A percentile compares a stretch with the other conserved stretches of the same genome.
phyloP scores from a whole-genome alignment of 2,329 filamentous ascomycete species.

The Aspergillus texensis region DNA sequence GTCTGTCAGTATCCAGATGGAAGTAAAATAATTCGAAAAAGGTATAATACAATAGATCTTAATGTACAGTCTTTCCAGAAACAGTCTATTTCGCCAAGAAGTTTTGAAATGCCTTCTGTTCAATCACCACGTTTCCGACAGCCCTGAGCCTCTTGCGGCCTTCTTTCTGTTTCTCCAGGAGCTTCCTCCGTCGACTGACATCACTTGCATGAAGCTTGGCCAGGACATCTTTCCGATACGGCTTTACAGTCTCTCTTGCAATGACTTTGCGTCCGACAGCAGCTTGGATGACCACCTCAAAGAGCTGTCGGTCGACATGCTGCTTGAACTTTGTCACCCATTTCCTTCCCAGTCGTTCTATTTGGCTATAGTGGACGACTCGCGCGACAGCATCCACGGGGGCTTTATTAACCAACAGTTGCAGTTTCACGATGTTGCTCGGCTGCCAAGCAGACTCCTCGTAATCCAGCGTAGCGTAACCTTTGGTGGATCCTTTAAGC shows the following conservation, averaged over 20 bases:
- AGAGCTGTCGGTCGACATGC: constrained; percentile 95
- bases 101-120: constrained; percentile 91
- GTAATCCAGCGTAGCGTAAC: constrained; percentile 94
- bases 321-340: constrained; percentile 98
- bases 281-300: constrained; percentile 94
- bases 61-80: not conserved
- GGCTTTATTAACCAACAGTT: constrained; percentile 88
- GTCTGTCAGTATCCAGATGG: not conserved
- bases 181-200: constrained; percentile 76
- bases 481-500: constrained; percentile 89
- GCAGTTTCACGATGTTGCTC: constrained; percentile 82
- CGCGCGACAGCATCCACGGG: constrained; percentile 94
- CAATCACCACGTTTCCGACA: constrained; percentile 88
- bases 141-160: constrained; percentile 82
- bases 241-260: constrained; percentile 91
- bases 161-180: constrained; percentile 96
- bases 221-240: constrained; percentile 92
- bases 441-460: constrained; percentile 88
- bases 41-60: constrained; percentile 7
- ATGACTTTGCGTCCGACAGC: constrained; percentile 80
- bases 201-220: constrained; percentile 92
- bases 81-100: constrained; percentile 74
- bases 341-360: constrained; percentile 74
- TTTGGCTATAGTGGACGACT: constrained; percentile 81
- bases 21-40: not conserved